Base-by-base conservation (phyloP, 140 eudicot genomes). In the Bidens hawaiensis region DNA sequence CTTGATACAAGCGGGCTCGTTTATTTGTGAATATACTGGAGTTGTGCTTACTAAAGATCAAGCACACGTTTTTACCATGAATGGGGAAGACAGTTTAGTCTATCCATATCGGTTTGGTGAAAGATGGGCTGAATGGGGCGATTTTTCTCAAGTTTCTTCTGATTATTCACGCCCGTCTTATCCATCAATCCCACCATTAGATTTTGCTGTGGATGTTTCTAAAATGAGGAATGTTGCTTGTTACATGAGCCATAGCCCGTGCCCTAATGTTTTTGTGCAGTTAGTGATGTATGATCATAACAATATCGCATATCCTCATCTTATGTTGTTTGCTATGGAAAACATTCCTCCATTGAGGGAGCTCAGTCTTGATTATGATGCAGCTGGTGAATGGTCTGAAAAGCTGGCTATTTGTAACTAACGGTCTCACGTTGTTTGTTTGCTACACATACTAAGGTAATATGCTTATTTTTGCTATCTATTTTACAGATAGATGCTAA, bases 261-360 rank as follows among this genome's bases (percentile, higher is more conserved):
- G 76, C 41, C 99, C 99, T 6, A 94, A 94, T 77, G 97, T 85
- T 41, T 46, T 94, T 41, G 95, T 83, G 75, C 99, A 88, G 75
- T 77, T 74, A 53, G 95, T 94, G 65, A 66, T 88, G 64, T 81
- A 81, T 69, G 99, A 94, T 82, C 99, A 94, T 47, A 68, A 66
- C n/a, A 81, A 81, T 59, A 36, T 72, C 4, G 75, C 76, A 41
- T 94, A 79, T 71, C 99, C 99, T 30, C 97, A 79, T 46, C 81
- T 89, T 49, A 94, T 94, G 97, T 48, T 94, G 48, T 94, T 94
- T 82, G 95, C 99, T 28, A 71, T 81, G 94, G 99, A 94, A 75
- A 83, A 85, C 64, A 94, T 94, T 62, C 95, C 99, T 60, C 99
- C 99, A 16, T 67, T 94, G 83, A 79, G 95, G 81, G 99, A 94